Evolutionary conservation across 306 rosid species (phyloP), one percentile per base, ranked within the genome.

Genomic region (Arachis hypogaea): DNA sequence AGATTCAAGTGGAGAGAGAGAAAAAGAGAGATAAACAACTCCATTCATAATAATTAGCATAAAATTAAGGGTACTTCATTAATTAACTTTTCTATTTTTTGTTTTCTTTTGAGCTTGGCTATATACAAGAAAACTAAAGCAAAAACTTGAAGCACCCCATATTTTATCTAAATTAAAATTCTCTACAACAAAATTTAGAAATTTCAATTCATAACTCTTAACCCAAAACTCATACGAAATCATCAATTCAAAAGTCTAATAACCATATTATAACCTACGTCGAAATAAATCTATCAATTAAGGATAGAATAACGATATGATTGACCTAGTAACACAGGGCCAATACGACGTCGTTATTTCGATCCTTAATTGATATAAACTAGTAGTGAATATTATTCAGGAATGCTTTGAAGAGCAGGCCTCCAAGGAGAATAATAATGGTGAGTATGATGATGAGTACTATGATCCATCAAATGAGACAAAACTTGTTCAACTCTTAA

Each of bases 341-440:
- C 71, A 67, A 67, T 67, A 11, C 60, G 5, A 0, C 14, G 22
- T n/a, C 5, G 5, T 5, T 1, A 5, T 16, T 36, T 6, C 38
- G 16, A 3, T 7, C 46, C 57, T 72, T 3, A 74, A 42, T 51
- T 63, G 7, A 64, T 0, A 1, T 22, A 33, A 0, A 4, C 2
- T 33, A 33, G 0, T 33, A 33, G 3, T 33, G 4, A 33, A 0
- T 33, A 33, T 3, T 7, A 46, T 79, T 91, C 97, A 3, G 96
- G 96, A 68, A 92, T 92, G 77, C 87, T 89, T 14, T 92, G 92
- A 11, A 92, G 74, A 66, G 83, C 88, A 60, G 97, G 97, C 29
- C 77, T 86, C 96, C 97, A 92, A 0, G 89, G 56, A 0, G 87
- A 63, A 55, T 68, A 69, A 16, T 9, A 10, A 46, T 46, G 12